Base-by-base conservation (phyloP, 805 yeast species). In the Candida nanaspora region DNA sequence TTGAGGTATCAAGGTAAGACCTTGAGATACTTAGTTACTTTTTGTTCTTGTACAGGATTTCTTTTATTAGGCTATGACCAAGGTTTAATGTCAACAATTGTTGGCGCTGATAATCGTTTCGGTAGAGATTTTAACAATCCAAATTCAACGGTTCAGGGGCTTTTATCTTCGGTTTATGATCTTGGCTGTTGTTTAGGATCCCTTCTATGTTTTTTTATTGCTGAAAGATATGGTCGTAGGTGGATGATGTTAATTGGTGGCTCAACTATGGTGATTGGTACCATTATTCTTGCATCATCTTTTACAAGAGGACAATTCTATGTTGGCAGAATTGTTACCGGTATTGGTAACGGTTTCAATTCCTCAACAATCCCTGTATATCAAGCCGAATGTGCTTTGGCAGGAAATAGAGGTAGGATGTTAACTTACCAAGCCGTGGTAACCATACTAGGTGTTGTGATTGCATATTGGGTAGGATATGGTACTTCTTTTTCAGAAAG, bases 331-430 rank as follows among this genome's bases (percentile, higher is more conserved):
- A 77, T 80, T 37, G 55, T 79, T 23, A 76, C 85, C 16, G 88
- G 94, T 49, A 49, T 82, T 37, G 94, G 91, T 52, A 82, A 79
- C 45, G 93, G 93, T 46, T 59, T 82, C 56, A 76, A 77, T 56
- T 81, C 89, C 14, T 78, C 88, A 14, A 80, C 88, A 23, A 81
- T 82, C 41, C 94, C 94, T 13, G 80, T 82, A 46, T 85, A 85
- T 78, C 89, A 82, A 57, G 72, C 91, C 2, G 95, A 85, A 61
- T 72, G 78, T 61, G 74, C 88, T 32, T 74, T 72, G 44, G 74
- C 86, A 10, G 76, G 73, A 44, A 69, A 67, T 46, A 76, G 89
- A 66, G 91, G 91, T 50, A 65, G 72, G 46, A 63, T 82, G 48
- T 86, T 82, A 40, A 74, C 75, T 49, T 63, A 81, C 53, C 85